These are phyloP conservation scores for Aspergillus quadricinctus DNA, from an alignment of 2,329 filamentous ascomycete genomes.

Conservation along the genomic window DNA sequence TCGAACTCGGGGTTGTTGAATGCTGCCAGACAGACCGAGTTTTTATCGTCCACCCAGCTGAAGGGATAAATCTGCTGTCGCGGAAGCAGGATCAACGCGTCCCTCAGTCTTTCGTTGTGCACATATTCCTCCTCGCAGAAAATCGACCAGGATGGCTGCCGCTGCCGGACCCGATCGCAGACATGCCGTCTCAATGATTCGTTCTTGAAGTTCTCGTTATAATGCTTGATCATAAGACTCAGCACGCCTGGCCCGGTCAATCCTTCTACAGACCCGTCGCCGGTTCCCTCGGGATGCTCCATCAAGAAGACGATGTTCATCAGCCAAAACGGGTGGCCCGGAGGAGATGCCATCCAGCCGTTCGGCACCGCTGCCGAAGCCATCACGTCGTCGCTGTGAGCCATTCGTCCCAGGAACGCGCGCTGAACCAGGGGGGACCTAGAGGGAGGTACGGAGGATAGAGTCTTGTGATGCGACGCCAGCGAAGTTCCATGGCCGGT, in stretches of 20 bases:
- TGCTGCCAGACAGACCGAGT: constrained; percentile 12
- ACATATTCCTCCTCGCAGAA: constrained; percentile 8
- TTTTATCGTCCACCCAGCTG: constrained; percentile 16
- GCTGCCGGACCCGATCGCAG: constrained; percentile 7
- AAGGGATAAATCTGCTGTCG: constrained; percentile 17
- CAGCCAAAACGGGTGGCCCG: constrained; percentile 19
- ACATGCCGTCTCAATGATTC: constrained; percentile 5
- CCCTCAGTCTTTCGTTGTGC: not conserved
- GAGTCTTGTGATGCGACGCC: constrained; percentile 1
- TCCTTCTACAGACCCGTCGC: constrained; percentile 16
- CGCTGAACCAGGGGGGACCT: constrained; percentile 3
- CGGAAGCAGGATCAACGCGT: constrained; percentile 13
- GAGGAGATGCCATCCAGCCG: constrained; percentile 19
- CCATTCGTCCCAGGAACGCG: constrained; percentile 18
- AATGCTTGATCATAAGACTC: constrained; percentile 11
- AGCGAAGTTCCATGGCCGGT: constrained; percentile 10
- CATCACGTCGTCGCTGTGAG: constrained; percentile 10
- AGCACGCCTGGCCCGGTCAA: constrained; percentile 15
- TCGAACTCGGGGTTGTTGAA: constrained; percentile 13
- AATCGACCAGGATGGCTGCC: constrained; percentile 8
- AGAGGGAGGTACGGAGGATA: not conserved
- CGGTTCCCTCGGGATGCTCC: constrained; percentile 14
- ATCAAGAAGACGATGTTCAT: constrained; percentile 14
- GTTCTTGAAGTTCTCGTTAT: constrained; percentile 3
- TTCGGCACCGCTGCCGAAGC: constrained; percentile 16